Percentiles rank a stretch among this genome's conserved stretches.
Evolutionary conservation across 768 basidiomycete genomes (phyloP).

Genomic region (Pholiota microspora): DNA sequence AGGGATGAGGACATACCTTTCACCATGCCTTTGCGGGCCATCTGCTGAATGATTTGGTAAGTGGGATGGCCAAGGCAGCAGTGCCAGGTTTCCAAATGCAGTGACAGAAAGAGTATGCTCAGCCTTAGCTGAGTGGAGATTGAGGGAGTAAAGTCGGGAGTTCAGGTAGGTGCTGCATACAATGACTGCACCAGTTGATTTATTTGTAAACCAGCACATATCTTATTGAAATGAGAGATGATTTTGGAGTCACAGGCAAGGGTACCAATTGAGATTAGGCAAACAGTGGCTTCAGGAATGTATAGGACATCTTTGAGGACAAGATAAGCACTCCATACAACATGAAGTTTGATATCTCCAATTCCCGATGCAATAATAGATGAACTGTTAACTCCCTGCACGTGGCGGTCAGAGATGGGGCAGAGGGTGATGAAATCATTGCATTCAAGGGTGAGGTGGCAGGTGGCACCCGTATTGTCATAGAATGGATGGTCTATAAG

Average conservation of each 20-base stretch:
- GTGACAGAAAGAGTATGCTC: conserved; percentile 17
- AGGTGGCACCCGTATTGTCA: neutral
- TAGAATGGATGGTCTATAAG: neutral
- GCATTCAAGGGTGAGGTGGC: neutral
- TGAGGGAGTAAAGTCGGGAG: conserved; percentile 18
- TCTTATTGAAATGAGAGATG: conserved; percentile 16
- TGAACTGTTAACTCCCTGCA: neutral
- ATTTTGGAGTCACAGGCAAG: neutral
- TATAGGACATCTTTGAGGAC: conserved; percentile 3
- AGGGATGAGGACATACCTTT: conserved; percentile 11
- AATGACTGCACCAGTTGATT: conserved; percentile 10
- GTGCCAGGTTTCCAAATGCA: conserved; percentile 26
- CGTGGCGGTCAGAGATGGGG: neutral
- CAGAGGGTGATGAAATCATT: neutral
- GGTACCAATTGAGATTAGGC: neutral
- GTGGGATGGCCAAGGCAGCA: conserved; percentile 25
- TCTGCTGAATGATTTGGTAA: conserved; percentile 20
- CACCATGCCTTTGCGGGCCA: conserved; percentile 16
- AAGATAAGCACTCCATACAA: neutral
- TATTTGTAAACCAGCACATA: conserved; percentile 11
- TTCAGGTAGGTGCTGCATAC: conserved; percentile 7
- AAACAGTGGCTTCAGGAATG: conserved; percentile 1
- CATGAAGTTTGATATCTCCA: neutral
- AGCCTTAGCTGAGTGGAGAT: neutral
- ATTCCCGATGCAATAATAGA: neutral